phyloP scores from a whole-genome alignment of 768 basidiomycete genomes.

The Tricholoma flavovirens region DNA sequence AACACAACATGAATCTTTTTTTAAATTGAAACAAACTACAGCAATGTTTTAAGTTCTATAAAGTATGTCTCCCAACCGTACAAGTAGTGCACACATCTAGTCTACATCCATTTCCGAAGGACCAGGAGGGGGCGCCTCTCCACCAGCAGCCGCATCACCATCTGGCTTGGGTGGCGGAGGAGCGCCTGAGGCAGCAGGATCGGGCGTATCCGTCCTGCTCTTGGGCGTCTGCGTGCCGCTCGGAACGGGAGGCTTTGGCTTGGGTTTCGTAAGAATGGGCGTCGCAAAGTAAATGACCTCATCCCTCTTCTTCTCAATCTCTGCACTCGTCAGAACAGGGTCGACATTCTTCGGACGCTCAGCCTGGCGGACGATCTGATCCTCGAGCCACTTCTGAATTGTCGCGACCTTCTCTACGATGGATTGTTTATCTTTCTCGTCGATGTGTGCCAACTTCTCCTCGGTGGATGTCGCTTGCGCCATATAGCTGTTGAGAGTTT shows the following conservation, averaged over 20 bases:
- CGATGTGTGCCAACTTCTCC: conserved; percentile 86
- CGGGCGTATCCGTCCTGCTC: conserved; percentile 53
- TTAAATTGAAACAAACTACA: conserved; percentile 10
- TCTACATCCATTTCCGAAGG: conserved; percentile 84
- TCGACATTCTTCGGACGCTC: conserved; percentile 89
- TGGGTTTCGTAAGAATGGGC: conserved; percentile 87
- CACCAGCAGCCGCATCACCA: conserved; percentile 18
- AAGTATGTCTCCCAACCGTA: conserved; percentile 10
- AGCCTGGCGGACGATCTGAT: conserved; percentile 79
- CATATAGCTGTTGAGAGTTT: conserved; percentile 84
- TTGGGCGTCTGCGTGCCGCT: conserved; percentile 69
- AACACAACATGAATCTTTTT: conserved; percentile 3
- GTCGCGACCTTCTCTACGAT: conserved; percentile 89
- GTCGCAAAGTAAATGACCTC: conserved; percentile 87
- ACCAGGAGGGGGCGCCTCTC: conserved; percentile 29
- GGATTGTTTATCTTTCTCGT: conserved; percentile 78
- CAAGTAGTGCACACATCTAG: conserved; percentile 32
- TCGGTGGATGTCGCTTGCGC: conserved; percentile 76
- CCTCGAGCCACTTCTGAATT: conserved; percentile 93
- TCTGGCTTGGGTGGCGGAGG: conserved; percentile 15
- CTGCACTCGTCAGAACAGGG: conserved; percentile 72
- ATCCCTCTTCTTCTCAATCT: conserved; percentile 88
- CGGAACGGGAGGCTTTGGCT: conserved; percentile 77
- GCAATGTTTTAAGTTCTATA: conserved; percentile 14
- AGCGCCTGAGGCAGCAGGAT: conserved; percentile 35